Percentiles rank a stretch among this genome's conserved stretches.
Evolutionary conservation across 306 rosid genomes (phyloP).

Genomic region (Arachis hypogaea): DNA sequence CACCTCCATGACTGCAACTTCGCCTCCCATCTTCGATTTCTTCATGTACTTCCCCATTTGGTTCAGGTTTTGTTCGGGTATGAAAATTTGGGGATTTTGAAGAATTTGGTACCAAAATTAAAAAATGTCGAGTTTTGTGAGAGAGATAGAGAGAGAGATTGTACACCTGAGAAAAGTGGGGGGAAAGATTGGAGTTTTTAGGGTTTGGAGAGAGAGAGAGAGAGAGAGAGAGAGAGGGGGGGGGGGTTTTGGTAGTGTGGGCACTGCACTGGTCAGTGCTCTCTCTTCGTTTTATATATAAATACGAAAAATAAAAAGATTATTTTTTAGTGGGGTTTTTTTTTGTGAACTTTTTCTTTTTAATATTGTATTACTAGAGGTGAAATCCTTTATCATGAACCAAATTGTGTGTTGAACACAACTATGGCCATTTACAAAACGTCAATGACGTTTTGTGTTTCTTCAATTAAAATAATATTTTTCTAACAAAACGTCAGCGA

Average conservation of each 20-base stretch:
- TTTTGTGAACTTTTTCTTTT: not conserved
- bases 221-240: not conserved
- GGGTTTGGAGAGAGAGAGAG: not conserved
- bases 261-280: not conserved
- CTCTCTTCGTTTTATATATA: not conserved
- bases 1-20: conserved; percentile 61
- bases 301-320: too few relatives aligned
- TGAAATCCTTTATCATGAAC: too few relatives aligned
- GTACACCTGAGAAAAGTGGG: conserved; percentile 19
- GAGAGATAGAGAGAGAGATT: not conserved
- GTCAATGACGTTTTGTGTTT: too few relatives aligned
- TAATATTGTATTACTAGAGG: too few relatives aligned
- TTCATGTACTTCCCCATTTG: conserved; percentile 67
- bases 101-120: not conserved
- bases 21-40: conserved; percentile 55
- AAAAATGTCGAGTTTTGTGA: not conserved
- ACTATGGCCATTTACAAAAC: too few relatives aligned
- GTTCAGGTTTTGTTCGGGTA: not conserved
- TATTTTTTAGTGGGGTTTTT: not conserved
- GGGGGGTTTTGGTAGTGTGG: not conserved
- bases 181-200: not conserved
- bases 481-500: too few relatives aligned
- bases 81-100: not conserved
- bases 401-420: too few relatives aligned
- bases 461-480: too few relatives aligned